phyloP scores from a whole-genome alignment of 1,139 yeast genomes.

The Wickerhamomyces sp. region DNA sequence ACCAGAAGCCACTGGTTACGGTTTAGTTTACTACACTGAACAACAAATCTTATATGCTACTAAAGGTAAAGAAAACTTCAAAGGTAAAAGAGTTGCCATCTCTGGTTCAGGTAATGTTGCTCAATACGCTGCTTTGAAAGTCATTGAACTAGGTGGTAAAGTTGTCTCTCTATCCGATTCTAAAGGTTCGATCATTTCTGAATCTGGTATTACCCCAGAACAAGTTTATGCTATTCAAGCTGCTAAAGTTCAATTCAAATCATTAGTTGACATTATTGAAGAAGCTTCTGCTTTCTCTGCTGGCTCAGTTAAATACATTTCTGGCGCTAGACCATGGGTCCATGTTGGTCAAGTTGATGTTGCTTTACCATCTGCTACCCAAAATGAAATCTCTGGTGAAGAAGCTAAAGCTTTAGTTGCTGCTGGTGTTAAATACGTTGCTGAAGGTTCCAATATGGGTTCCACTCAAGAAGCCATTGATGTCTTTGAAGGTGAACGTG shows the following conservation, averaged over 20 bases:
- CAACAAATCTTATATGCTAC: constrained; percentile 96
- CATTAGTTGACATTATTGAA: constrained; percentile 64
- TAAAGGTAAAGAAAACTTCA: constrained; percentile 79
- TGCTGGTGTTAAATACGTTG: constrained; percentile 88
- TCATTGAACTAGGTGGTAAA: constrained; percentile 92
- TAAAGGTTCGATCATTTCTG: constrained; percentile 77
- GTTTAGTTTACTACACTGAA: constrained; percentile 93
- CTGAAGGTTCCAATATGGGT: constrained; percentile 99
- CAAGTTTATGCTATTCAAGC: constrained; percentile 75
- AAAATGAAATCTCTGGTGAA: constrained; percentile 94
- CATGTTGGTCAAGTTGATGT: constrained; percentile 89
- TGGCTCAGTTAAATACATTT: constrained; percentile 65
- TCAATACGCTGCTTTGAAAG: constrained; percentile 97
- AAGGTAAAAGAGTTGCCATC: constrained; percentile 91
- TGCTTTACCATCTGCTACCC: constrained; percentile 98
- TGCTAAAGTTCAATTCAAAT: constrained; percentile 77
- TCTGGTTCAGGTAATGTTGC: constrained; percentile 99
- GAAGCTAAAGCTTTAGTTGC: constrained; percentile 94
- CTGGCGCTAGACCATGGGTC: constrained; percentile 96
- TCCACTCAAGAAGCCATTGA: constrained; percentile 96
- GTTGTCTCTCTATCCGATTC: constrained; percentile 95
- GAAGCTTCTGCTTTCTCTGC: constrained; percentile 56
- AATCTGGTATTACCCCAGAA: constrained; percentile 74
- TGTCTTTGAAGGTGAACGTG: constrained; percentile 85
- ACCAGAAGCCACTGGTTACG: constrained; percentile 99